These are phyloP conservation scores for Stephanodiscus minutulus DNA, from an alignment of 108 stramenopile genomes.

Conservation along the genomic window DNA sequence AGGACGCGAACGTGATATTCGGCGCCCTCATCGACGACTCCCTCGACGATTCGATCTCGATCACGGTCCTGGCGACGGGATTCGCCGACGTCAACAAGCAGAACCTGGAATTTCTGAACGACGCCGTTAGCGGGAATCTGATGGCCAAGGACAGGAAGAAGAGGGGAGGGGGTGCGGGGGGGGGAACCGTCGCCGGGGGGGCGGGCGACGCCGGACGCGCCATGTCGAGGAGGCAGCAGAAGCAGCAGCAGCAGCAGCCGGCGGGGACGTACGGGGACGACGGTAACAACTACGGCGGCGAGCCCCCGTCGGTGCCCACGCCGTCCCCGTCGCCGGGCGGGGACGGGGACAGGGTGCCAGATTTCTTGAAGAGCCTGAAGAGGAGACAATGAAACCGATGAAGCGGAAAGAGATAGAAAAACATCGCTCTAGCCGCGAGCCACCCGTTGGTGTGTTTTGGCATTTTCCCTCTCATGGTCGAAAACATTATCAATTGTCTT, in stretches of 20 bases:
- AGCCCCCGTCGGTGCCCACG: neutral
- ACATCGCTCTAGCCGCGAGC: too few species aligned
- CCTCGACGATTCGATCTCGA: slow-evolving; percentile 79
- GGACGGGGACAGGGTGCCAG: slow-evolving; percentile 34
- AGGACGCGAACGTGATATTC: slow-evolving; percentile 94
- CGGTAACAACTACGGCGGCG: slow-evolving; percentile 12
- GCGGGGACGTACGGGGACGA: slow-evolving; percentile 24
- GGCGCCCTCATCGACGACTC: slow-evolving; percentile 92
- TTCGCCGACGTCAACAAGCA: slow-evolving; percentile 56
- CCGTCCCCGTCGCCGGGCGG: slow-evolving; percentile 1
- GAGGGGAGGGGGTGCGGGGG: neutral
- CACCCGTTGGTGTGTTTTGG: too few species aligned
- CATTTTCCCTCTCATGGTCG: too few species aligned
- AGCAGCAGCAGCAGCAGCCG: too few species aligned
- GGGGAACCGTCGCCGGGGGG: neutral
- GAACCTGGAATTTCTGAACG: slow-evolving; percentile 45
- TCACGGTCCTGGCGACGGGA: slow-evolving; percentile 92
- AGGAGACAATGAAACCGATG: slow-evolving; percentile 35
- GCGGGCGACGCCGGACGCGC: neutral
- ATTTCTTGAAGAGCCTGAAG: slow-evolving; percentile 38
- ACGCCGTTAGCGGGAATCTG: slow-evolving; percentile 34
- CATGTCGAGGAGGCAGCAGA: slow-evolving; percentile 6
- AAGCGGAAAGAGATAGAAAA: neutral
- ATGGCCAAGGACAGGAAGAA: slow-evolving; percentile 8
- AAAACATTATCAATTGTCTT: too few species aligned